Evolutionary conservation across 2,329 filamentous ascomycete species (phyloP), one percentile per base, ranked within the genome.

Genomic region (Juglanconis oblonga): DNA sequence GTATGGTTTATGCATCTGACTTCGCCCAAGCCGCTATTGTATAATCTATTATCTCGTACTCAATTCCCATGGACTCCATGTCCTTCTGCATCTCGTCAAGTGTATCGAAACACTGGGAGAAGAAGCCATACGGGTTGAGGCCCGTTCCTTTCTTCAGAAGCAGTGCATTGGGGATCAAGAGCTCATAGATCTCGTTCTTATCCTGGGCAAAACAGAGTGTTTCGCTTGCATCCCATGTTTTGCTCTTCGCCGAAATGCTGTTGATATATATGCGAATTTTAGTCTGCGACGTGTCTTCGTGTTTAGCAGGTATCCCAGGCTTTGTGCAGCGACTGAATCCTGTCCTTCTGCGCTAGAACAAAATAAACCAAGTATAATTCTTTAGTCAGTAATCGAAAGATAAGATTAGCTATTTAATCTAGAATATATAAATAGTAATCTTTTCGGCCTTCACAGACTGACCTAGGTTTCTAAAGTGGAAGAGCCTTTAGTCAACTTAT

Each of bases 1-100:
- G 24, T 24, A 24, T 24, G 24, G 24, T 24, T 24, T 24, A 24
- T 24, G 24, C 24, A 2, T 24, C 24, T 24, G 24, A 24, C 42
- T 45, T 45, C n/a, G 42, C 8, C 42, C 42, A 45, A 45, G 42
- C 42, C 4, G 14, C 42, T 6, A n/a, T 45, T n/a, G n/a, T 45
- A 10, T 45, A 45, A 3, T 45, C n/a, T 14, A 45, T 55, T 61
- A 31, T 62, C 62, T 62, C 42, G 59, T 44, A 17, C 32, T 8
- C 58, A 5, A 17, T 5, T 5, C 9, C 9, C 14, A 45, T 17
- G n/a, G 42, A 7, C 14, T 4, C 42, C 42, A 45, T 45, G 14
- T 45, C 42, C 42, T 45, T n/a, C 42, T 45, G 29, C 42, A 45
- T 45, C 13, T 45, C 42, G 42, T 45, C 42, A 3, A 45, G 42